A percentile compares a stretch with the other conserved stretches of the same genome.
These are phyloP conservation scores for Ogataea saltuana DNA, from an alignment of 805 yeast genomes.

Conservation along the genomic window DNA sequence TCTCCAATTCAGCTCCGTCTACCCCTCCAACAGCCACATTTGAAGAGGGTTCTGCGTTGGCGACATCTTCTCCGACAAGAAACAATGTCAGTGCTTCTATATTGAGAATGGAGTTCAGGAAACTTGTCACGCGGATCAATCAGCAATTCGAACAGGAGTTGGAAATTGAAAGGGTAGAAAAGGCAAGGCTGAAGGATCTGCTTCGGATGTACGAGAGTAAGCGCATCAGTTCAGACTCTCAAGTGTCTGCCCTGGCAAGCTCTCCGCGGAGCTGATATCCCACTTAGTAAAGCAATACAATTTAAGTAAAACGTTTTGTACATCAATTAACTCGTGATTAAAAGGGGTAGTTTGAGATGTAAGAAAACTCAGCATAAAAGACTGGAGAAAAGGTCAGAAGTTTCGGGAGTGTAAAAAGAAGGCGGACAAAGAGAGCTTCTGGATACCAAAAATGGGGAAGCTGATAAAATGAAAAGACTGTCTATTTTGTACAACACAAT, in stretches of 20 bases:
- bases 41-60: slow-evolving; percentile 10
- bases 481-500: not conserved
- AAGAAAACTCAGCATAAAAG: not conserved
- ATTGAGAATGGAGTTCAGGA: slow-evolving; percentile 67
- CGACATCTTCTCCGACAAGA: slow-evolving; percentile 24
- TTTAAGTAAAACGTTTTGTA: no score
- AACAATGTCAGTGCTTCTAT: slow-evolving; percentile 47
- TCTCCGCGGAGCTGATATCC: no score
- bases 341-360: no score
- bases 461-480: not conserved
- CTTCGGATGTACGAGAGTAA: slow-evolving; percentile 36
- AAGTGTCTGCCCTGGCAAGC: not conserved
- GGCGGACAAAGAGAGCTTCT: not conserved
- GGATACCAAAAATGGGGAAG: not conserved
- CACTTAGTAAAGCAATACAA: no score
- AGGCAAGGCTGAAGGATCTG: slow-evolving; percentile 45
- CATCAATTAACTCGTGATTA: no score
- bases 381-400: not conserved
- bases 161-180: slow-evolving; percentile 53
- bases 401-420: not conserved
- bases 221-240: not conserved
- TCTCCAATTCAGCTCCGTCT: slow-evolving; percentile 16
- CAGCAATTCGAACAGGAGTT: slow-evolving; percentile 61
- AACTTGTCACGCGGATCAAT: slow-evolving; percentile 60
- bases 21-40: slow-evolving; percentile 19